Evolutionary conservation across 345 rosid species (phyloP).

Genomic region (Melastoma malabathricum): DNA sequence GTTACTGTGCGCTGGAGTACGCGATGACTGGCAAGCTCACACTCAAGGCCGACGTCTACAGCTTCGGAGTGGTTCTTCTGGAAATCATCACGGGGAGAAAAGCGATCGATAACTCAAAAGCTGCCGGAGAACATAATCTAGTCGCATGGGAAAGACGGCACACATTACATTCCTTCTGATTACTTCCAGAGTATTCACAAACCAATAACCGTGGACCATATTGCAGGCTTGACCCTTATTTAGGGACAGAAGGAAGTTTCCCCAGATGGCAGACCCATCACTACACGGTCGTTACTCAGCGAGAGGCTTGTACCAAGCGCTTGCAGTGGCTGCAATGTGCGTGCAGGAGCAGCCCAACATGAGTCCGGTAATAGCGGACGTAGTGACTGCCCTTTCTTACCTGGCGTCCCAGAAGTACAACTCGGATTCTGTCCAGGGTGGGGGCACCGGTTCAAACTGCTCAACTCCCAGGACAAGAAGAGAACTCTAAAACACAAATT

Average conservation of each 20-base stretch:
- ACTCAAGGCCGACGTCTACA: slow-evolving; percentile 47
- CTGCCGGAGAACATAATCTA: slow-evolving; percentile 48
- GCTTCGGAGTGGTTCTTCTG: slow-evolving; percentile 51
- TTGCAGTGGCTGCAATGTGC: slow-evolving; percentile 74
- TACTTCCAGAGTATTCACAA: neutral
- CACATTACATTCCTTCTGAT: neutral
- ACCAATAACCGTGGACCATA: no score
- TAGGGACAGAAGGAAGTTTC: slow-evolving; percentile 48
- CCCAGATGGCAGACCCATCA: slow-evolving; percentile 67
- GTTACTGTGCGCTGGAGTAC: slow-evolving; percentile 70
- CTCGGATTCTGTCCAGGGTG: slow-evolving; percentile 28
- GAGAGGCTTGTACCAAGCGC: slow-evolving; percentile 60
- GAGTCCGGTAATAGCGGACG: slow-evolving; percentile 60
- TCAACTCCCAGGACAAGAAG: slow-evolving; percentile 36
- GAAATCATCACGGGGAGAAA: slow-evolving; percentile 62
- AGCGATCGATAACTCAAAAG: slow-evolving; percentile 47
- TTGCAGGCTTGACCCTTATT: slow-evolving; percentile 61
- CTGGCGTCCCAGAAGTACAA: slow-evolving; percentile 44
- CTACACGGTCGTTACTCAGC: slow-evolving; percentile 57
- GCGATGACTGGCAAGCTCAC: slow-evolving; percentile 78
- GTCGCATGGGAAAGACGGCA: slow-evolving; percentile 52
- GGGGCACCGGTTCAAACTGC: slow-evolving; percentile 16
- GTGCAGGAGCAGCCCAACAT: slow-evolving; percentile 62
- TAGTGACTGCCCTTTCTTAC: slow-evolving; percentile 49
- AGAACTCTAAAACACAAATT: slow-evolving; percentile 4